Evolutionary conservation across 2,329 filamentous ascomycete species (phyloP), one percentile per base, ranked within the genome.

Genomic region (Colletotrichum phormii): DNA sequence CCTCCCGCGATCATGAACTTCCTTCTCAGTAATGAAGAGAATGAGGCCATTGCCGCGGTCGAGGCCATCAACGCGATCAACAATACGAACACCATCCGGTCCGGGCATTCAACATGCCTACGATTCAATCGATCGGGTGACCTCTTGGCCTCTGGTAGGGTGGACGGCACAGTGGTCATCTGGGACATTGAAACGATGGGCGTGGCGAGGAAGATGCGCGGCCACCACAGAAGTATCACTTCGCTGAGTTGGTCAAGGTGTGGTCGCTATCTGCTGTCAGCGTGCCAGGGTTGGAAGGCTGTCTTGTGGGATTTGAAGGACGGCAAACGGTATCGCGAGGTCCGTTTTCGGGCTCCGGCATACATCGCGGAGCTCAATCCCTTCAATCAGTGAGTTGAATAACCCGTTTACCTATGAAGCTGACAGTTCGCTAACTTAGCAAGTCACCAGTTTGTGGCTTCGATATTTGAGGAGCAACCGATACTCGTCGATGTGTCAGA

Each of bases 181-280:
- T 99, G 97, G 89, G 97, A 99, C 80, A 91, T 98, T 62, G 97
- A 99, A 84, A 99, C 97, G 11, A 97, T 97, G 88, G 96, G 97
- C 49, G 94, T 98, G 5, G 97, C 97, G 71, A 93, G 95, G 80
- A 99, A 98, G 84, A 87, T 99, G 75, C 91, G 95, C 76, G 97
- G 96, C 13, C 97, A 99, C 84, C 97, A 94, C 63, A 92, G 94
- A 80, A 96, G 97, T 80, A 95, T 99, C 70, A 96, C 97, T 77
- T 98, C 94, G 64, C 84, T 99, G 73, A 97, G 95, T 85, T 99
- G 97, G 97, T 98, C 96, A 64, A 89, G 93, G 77, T 94, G 95
- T 83, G 96, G 97, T 31, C 90, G 94, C 76, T 98, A 98, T 82
- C 87, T 99, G 64, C 89, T 99, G 70, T 98, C 95, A 71, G 94